Base-by-base conservation (phyloP, 23 red algal genomes). In the Pyropia yezoensis region DNA sequence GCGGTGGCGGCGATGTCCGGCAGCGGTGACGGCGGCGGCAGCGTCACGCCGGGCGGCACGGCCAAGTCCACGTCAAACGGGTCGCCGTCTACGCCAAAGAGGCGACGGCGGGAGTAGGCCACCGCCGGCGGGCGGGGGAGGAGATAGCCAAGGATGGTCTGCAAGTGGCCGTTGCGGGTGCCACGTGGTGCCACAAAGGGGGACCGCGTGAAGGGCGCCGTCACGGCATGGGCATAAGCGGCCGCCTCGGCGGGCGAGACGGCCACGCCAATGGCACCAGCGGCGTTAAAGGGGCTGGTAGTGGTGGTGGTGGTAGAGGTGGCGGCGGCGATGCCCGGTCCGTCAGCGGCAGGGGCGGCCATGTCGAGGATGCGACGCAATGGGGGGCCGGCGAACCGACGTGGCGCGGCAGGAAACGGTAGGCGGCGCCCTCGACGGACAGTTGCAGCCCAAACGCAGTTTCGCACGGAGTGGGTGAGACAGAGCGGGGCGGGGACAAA, bases 131-230 rank as follows among this genome's bases (percentile, higher is more conserved):
- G 54, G 3, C 56, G 74, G 18, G 74, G 76, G 53, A 80, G 77
- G 26, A 82, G 66, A 14, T 71, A 61, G 11, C 80, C 66, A 15
- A 70, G 29, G 18, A 95, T 87, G 22, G 89, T 95, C 70, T 95
- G 80, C 27, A 84, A 33, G 66, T 95, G 89, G 23, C 65, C 26
- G 61, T 95, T 95, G 62, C 65, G 59, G 49, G 65, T 18, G 21
- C 27, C 24, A 33, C 54, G 59, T 0, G 65, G 71, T 22, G 59
- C 23, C 58, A 16, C 3, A 49, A 66, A 69, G 18, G 30, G 65
- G 3, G 76, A 17, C 19, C 23, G 51, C 60, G 14, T 27, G n/a
- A 79, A 67, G 9, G 30, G 21, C 34, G 23, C 39, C 58, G 33
- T 17, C 66, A 25, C 26, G 66, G 63, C 33, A 14, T 26, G 67